Base-by-base conservation (phyloP, 2,329 filamentous ascomycete species). In the Aspergillus intermedius region DNA sequence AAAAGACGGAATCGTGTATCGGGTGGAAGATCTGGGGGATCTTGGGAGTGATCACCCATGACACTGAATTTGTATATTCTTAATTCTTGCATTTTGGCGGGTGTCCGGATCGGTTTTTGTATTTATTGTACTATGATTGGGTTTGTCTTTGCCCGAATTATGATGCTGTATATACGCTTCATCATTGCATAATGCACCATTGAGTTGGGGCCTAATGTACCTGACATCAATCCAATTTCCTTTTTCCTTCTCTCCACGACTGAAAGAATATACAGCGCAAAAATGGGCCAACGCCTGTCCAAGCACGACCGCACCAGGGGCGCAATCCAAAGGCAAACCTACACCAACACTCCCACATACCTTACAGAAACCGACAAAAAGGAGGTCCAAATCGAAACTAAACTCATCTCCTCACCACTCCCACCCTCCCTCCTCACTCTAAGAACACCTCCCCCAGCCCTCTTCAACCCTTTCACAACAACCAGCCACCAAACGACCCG, bases 281-380 rank as follows among this genome's bases (percentile, higher is more conserved):
- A 12, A 35, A 40, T 40, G 37, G 37, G 37, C 10, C 37, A 40
- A 19, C 17, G 4, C 9, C 15, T 3, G 6, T 40, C 55, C 56
- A 6, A 57, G 59, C 41, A 34, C 49, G 19, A 45, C 43, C 19
- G 39, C 47, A 40, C 35, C 34, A 15, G 42, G 48, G 34, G 37
- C 47, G 25, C 25, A 44, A 3, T 43, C 46, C 44, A 68, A 71
- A 42, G 61, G 72, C 5, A 73, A 75, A 15, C 46, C 49, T 42
- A 42, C 25, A 12, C 25, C 10, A 30, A 30, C 25, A 30, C 25
- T 10, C 4, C 10, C 2, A 22, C 21, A 22, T 10, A 30, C 8
- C 10, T 12, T 10, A 5, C 10, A 30, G 25, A 30, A 30, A 30
- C 25, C 25, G 8, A 30, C 25, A 12, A 30, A 12, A 30, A 30